Evolutionary conservation across 75 land plant genomes (phyloP).

Genomic region (Azolla pinnata): DNA sequence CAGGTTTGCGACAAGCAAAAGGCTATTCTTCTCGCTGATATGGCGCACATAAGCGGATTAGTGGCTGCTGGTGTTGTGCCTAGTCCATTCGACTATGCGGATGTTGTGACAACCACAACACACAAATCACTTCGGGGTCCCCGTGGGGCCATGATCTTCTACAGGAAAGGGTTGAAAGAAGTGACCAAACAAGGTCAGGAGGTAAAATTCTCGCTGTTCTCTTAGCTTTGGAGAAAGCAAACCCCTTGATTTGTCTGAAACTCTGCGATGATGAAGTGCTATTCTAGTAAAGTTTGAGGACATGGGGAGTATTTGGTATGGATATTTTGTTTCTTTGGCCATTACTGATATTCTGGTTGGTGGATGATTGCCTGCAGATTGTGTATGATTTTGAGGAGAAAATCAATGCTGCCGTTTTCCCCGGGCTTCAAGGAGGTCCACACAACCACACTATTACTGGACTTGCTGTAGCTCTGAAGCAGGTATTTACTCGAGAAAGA

Average conservation of each 20-base stretch:
- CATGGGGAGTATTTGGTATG: too few species aligned
- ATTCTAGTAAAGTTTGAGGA: too few species aligned
- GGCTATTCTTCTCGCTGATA: constrained; percentile 27
- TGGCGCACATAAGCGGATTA: constrained; percentile 41
- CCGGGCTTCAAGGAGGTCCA: constrained; percentile 98
- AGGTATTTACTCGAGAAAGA: constrained; percentile 57
- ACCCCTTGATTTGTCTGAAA: not conserved
- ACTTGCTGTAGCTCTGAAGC: constrained; percentile 91
- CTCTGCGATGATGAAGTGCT: too few species aligned
- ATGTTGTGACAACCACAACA: constrained; percentile 87
- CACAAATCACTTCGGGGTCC: constrained; percentile 98
- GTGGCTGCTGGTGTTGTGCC: constrained; percentile 22
- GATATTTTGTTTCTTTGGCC: too few species aligned
- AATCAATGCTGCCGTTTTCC: constrained; percentile 91
- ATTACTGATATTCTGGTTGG: too few species aligned
- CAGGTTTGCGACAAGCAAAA: constrained; percentile 39
- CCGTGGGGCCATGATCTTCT: constrained; percentile 98
- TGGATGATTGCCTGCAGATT: constrained; percentile 29
- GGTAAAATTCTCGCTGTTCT: too few species aligned
- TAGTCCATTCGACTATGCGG: constrained; percentile 90
- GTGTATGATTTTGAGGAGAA: constrained; percentile 91
- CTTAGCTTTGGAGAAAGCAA: too few species aligned
- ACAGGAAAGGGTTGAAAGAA: constrained; percentile 86
- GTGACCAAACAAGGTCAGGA: constrained; percentile 83
- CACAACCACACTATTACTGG: constrained; percentile 83